Conservation (phyloP, 2,329 filamentous ascomycete genomes). For the Meredithiella fracta region DNA sequence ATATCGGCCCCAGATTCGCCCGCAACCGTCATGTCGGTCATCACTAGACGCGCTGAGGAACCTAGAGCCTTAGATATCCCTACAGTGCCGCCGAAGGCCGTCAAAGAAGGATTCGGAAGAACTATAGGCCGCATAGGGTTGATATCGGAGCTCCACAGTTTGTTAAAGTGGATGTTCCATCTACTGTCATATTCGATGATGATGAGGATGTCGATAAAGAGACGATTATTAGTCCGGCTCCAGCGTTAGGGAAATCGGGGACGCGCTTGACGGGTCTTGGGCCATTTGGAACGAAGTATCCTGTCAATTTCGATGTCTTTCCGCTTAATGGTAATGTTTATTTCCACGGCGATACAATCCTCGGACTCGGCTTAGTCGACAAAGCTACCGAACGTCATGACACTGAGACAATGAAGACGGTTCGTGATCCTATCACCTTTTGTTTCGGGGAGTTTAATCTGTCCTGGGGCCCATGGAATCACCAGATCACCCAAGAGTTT, state of each 20-base stretch:
- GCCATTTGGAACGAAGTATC: slow-evolving; percentile 44
- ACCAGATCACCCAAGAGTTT: slow-evolving; percentile 42
- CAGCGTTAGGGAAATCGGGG: slow-evolving; percentile 11
- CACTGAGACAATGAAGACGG: slow-evolving; percentile 19
- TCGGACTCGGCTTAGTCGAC: slow-evolving; percentile 37
- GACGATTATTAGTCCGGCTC: not conserved
- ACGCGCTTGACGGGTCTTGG: slow-evolving; percentile 34
- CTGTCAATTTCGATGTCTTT: slow-evolving; percentile 45
- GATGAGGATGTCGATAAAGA: slow-evolving; percentile 1
- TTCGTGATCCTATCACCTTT: slow-evolving; percentile 25
- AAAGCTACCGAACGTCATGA: slow-evolving; percentile 22
- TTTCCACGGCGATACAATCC: slow-evolving; percentile 42
- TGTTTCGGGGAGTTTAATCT: slow-evolving; percentile 32
- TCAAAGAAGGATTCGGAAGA: slow-evolving; percentile 26
- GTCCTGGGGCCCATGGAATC: slow-evolving; percentile 40
- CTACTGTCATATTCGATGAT: slow-evolving; percentile 19
- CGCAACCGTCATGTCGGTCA: slow-evolving; percentile 4
- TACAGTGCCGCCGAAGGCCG: slow-evolving; percentile 1
- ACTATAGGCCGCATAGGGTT: slow-evolving; percentile 26
- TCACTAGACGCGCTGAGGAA: not conserved
- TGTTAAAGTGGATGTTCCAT: slow-evolving; percentile 35
- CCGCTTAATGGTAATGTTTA: slow-evolving; percentile 38
- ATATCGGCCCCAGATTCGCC: slow-evolving; percentile 18
- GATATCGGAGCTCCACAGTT: slow-evolving; percentile 38
- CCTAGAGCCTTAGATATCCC: not conserved